A percentile compares a stretch with the other conserved stretches of the same genome.
Evolutionary conservation across 768 basidiomycete genomes (phyloP).

Genomic region (Thelephora ganbajun): DNA sequence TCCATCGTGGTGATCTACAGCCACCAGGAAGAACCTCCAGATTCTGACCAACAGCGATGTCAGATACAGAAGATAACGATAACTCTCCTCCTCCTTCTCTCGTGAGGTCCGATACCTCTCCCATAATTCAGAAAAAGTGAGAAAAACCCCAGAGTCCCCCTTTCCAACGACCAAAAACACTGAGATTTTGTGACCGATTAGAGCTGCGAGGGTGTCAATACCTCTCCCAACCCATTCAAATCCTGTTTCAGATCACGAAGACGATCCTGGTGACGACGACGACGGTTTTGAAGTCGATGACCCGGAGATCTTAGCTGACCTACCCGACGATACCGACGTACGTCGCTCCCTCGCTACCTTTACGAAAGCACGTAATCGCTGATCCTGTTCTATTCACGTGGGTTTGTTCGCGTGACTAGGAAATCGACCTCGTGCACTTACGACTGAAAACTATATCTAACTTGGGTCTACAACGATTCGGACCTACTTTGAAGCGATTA

Average conservation of each 20-base stretch:
- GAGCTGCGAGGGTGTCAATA: conserved; percentile 33
- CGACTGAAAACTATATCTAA: conserved; percentile 54
- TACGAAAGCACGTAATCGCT: conserved; percentile 6
- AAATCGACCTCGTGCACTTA: conserved; percentile 75
- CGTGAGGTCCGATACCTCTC: too few relatives aligned
- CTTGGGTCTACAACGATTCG: conserved; percentile 66
- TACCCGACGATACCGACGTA: conserved; percentile 79
- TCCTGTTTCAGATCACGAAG: conserved; percentile 10
- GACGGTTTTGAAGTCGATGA: conserved; percentile 37
- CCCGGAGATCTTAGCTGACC: conserved; percentile 45
- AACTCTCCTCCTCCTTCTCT: too few relatives aligned
- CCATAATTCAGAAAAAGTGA: too few relatives aligned
- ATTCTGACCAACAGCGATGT: too few relatives aligned
- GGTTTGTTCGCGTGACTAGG: conserved; percentile 28
- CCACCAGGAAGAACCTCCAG: too few relatives aligned
- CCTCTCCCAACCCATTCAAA: conserved; percentile 14
- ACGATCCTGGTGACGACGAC: conserved; percentile 38
- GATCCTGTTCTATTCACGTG: conserved; percentile 1
- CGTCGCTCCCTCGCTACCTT: conserved; percentile 11
- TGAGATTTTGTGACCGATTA: conserved; percentile 5
- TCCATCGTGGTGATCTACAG: too few relatives aligned
- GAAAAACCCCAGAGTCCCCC: too few relatives aligned
- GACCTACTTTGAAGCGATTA: conserved; percentile 47
- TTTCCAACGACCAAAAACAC: not conserved
- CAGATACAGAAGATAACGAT: too few relatives aligned